phyloP scores from a whole-genome alignment of 257 asterid genomes.

The Perilla frutescens region DNA sequence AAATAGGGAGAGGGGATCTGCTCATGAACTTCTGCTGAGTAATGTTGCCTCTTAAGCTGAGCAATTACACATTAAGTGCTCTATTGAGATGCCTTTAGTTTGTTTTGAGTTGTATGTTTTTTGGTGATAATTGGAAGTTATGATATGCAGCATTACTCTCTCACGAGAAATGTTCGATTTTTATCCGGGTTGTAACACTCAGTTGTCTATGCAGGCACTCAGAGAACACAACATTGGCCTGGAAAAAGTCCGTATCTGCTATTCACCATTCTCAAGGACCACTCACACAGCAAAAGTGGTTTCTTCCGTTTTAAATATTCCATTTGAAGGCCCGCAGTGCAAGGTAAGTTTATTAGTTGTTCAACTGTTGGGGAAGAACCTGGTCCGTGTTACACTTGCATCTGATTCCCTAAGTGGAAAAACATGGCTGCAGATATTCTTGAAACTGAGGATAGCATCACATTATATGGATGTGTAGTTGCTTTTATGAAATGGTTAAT shows the following conservation, averaged over 20 bases:
- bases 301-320: slow-evolving; percentile 70
- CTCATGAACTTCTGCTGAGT: slow-evolving; percentile 10
- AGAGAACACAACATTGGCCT: slow-evolving; percentile 50
- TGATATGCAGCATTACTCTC: neutral
- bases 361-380: slow-evolving; percentile 16
- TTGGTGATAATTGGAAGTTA: neutral
- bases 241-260: slow-evolving; percentile 82
- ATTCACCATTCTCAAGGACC: slow-evolving; percentile 96
- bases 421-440: neutral
- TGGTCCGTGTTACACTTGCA: slow-evolving; percentile 9
- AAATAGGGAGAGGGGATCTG: neutral
- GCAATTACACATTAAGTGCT: slow-evolving; percentile 11
- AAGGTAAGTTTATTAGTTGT: slow-evolving; percentile 49
- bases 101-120: slow-evolving; percentile 15
- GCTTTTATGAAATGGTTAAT: slow-evolving; percentile 14
- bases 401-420: neutral
- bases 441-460: slow-evolving; percentile 14
- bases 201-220: slow-evolving; percentile 54
- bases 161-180: slow-evolving; percentile 13
- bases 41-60: neutral
- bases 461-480: neutral
- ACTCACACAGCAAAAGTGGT: slow-evolving; percentile 79
- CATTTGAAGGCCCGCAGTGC: slow-evolving; percentile 82
- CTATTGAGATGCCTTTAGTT: slow-evolving; percentile 18
- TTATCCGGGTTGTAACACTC: neutral